These are phyloP conservation scores for Globisporangium nodosum DNA, from an alignment of 352 stramenopile genomes.

Conservation along the genomic window DNA sequence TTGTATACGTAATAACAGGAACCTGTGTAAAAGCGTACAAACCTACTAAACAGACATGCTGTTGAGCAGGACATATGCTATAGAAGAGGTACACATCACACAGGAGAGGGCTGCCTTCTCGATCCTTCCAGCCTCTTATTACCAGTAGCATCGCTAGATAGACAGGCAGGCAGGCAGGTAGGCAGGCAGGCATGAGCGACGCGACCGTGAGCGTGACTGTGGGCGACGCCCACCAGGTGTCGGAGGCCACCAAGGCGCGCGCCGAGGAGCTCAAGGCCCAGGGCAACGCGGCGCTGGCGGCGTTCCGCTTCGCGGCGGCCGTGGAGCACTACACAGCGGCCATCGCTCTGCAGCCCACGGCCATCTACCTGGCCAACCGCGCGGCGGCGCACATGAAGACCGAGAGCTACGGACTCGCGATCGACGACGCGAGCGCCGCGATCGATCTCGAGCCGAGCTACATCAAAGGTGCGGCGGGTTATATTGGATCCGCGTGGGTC, in stretches of 20 bases:
- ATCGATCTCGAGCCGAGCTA: slow-evolving; percentile 94
- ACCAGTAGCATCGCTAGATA: background rate
- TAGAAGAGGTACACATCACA: no score
- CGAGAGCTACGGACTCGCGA: slow-evolving; percentile 98
- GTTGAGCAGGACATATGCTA: no score
- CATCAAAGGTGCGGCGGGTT: slow-evolving; percentile 82
- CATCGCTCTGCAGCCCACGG: slow-evolving; percentile 83
- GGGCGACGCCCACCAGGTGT: slow-evolving; percentile 48
- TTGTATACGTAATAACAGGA: no score
- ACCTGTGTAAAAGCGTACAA: no score
- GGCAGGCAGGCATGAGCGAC: slow-evolving; percentile 15
- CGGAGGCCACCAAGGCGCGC: slow-evolving; percentile 50
- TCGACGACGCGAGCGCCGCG: slow-evolving; percentile 93
- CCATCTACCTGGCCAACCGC: slow-evolving; percentile 93
- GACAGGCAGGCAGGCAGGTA: background rate
- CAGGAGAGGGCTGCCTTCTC: no score
- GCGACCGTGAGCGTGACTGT: slow-evolving; percentile 34
- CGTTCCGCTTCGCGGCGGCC: slow-evolving; percentile 79
- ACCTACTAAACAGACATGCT: no score
- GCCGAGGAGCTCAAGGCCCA: slow-evolving; percentile 80
- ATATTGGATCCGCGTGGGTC: no score
- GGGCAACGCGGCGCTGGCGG: slow-evolving; percentile 77
- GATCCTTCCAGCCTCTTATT: no score
- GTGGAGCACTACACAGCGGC: slow-evolving; percentile 88
- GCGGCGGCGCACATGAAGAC: slow-evolving; percentile 97